Conservation (phyloP, 805 yeast species). For the Candida vaughaniae region DNA sequence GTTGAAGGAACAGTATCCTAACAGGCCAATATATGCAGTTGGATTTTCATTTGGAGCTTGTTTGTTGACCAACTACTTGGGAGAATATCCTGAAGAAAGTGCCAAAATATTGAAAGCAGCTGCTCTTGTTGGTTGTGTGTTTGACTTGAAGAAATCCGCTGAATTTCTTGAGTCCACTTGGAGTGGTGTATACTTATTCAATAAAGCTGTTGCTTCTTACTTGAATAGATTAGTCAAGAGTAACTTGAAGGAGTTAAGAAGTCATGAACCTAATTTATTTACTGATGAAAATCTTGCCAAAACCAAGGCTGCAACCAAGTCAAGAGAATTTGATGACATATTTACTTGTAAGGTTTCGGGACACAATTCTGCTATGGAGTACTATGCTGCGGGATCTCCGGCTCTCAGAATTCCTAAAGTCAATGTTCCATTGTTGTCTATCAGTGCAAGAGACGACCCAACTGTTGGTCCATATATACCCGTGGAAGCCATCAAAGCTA, state of each 20-base stretch:
- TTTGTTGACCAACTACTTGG: constrained; percentile 68
- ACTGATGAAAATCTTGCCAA: constrained; percentile 20
- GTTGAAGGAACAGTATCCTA: constrained; percentile 52
- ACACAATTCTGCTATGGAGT: constrained; percentile 59
- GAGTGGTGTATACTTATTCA: constrained; percentile 34
- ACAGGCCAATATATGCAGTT: constrained; percentile 60
- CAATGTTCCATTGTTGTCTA: constrained; percentile 60
- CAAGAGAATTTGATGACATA: constrained; percentile 60
- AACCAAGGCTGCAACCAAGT: constrained; percentile 23
- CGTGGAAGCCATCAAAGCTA: constrained; percentile 43
- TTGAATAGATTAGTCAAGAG: constrained; percentile 32
- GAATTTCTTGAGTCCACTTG: constrained; percentile 37
- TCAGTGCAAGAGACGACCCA: constrained; percentile 77
- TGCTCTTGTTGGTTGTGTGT: constrained; percentile 60
- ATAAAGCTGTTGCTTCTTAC: constrained; percentile 31
- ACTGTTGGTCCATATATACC: constrained; percentile 62
- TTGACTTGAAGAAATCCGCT: constrained; percentile 64
- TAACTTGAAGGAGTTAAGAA: constrained; percentile 32
- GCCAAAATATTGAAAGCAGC: constrained; percentile 46
- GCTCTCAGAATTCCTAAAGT: constrained; percentile 48
- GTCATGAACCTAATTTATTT: constrained; percentile 26
- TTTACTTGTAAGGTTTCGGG: constrained; percentile 70
- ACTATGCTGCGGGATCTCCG: constrained; percentile 65
- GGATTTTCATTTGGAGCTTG: constrained; percentile 84
- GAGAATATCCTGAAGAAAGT: constrained; percentile 52